These are phyloP conservation scores for Paecilomyces niveus DNA, from an alignment of 2,329 filamentous ascomycete species.

Conservation along the genomic window DNA sequence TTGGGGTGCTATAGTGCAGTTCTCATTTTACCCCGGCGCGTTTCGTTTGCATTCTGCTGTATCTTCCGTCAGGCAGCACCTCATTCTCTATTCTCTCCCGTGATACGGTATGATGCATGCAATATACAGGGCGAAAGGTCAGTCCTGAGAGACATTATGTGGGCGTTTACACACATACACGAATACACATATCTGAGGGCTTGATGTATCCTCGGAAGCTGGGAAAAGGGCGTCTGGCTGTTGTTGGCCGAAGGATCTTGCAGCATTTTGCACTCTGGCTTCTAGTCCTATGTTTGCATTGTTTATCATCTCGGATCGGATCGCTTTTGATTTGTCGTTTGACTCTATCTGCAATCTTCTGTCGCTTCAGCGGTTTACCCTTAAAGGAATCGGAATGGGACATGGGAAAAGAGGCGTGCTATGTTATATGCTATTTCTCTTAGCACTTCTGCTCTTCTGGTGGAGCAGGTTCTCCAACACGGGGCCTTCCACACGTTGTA, in stretches of 20 bases:
- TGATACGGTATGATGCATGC: constrained; percentile 2
- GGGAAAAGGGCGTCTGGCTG: constrained; percentile 9
- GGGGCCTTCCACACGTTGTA: constrained; percentile 6
- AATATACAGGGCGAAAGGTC: background rate
- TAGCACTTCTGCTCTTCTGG: constrained; percentile 3
- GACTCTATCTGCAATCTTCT: constrained; percentile 1
- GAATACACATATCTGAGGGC: constrained; percentile 14
- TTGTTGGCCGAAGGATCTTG: constrained; percentile 8
- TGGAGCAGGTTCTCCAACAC: constrained; percentile 1
- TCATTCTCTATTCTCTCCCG: background rate
- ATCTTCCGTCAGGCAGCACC: background rate
- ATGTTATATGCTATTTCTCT: background rate
- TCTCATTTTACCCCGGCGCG: constrained; percentile 2
- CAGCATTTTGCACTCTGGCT: constrained; percentile 9
- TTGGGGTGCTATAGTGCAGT: background rate
- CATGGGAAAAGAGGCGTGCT: constrained; percentile 5
- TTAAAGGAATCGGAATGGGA: background rate
- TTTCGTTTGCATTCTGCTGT: background rate
- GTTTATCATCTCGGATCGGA: background rate
- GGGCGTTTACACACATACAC: constrained; percentile 17
- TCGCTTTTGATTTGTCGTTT: constrained; percentile 1
- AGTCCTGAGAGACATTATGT: constrained; percentile 2
- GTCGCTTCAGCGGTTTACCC: constrained; percentile 4
- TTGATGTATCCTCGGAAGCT: constrained; percentile 6
- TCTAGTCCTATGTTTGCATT: constrained; percentile 1